Conservation (phyloP, 2,329 filamentous ascomycete genomes). For the Microcyclospora pomicola region DNA sequence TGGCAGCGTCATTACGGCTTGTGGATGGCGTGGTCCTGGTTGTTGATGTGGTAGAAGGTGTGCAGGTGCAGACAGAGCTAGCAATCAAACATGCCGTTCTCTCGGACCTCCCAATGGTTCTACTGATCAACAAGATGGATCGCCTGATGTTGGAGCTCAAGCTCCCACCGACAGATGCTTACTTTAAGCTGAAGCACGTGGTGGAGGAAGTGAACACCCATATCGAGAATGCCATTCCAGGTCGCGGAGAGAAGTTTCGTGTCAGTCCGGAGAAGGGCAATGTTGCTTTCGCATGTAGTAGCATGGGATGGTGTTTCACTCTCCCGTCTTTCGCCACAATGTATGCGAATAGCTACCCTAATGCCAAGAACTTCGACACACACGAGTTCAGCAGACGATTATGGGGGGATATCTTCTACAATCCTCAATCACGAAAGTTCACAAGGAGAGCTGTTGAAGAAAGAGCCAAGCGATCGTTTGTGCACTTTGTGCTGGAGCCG, state of each 20-base stretch:
- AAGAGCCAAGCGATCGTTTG: constrained; percentile 69
- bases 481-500: constrained; percentile 88
- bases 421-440: constrained; percentile 78
- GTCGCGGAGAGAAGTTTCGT: constrained; percentile 62
- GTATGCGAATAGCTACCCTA: constrained; percentile 72
- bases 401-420: constrained; percentile 97
- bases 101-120: constrained; percentile 73
- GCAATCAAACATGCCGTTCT: constrained; percentile 92
- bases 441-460: constrained; percentile 77
- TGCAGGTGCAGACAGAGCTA: constrained; percentile 95
- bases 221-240: constrained; percentile 77
- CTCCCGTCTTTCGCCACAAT: constrained; percentile 88
- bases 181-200: constrained; percentile 98
- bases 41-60: constrained; percentile 94
- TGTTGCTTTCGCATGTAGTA: constrained; percentile 87
- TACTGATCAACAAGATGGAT: constrained; percentile 97
- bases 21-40: constrained; percentile 87
- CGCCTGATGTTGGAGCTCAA: constrained; percentile 87
- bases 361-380: constrained; percentile 43
- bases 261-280: constrained; percentile 95
- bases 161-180: constrained; percentile 84
- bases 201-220: constrained; percentile 94
- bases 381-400: constrained; percentile 72
- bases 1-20: constrained; percentile 72
- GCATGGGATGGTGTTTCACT: constrained; percentile 95